Base-by-base conservation (phyloP, 2,329 filamentous ascomycete species). In the Penicillium glabrum region DNA sequence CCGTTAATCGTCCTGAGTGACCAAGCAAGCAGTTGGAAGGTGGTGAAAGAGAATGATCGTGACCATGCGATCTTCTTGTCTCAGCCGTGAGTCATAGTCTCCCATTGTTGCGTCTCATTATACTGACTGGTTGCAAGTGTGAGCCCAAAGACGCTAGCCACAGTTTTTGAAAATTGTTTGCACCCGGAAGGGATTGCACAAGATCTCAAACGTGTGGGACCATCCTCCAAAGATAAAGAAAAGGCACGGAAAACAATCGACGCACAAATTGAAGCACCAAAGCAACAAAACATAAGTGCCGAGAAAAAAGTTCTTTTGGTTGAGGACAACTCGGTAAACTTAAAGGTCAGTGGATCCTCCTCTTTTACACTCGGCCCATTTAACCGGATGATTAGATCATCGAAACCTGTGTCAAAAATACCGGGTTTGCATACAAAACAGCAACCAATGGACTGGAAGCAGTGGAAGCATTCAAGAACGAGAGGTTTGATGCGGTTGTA, bases 321-420 rank as follows among this genome's bases (percentile, higher is more conserved):
- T 0, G 75, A 77, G 46, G 75, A 77, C 46, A 77, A 77, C 35
- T 16, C 58, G 0, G 66, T 77, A 37, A 77, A 77, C 21, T 61
- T 75, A 2, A 72, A 65, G 60, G 72, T 73, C 10, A 53, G 24
- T 46, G 14, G 8, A 11, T 37, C 2, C 8, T 24, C 26, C 13
- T 23, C 46, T 24, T 23, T 6, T 5, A 14, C 3, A 8, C 8
- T 24, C 6, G 11, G 37, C 21, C 6, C 27, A 37, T 37, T 19
- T 9, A 27, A 7, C 16, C 9, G 5, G 13, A 33, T 2, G 16
- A 13, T 5, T 16, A 54, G 47, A 63, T 61, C 48, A 61, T 53
- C 23, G 61, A 55, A 35, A 57, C 59, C 14, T 63, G 61, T 35
- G 54, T 60, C 2, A 59, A 58, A 31, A 58, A 60, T n/a, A 48